Percentiles rank a stretch among this genome's conserved stretches.
Evolutionary conservation across 805 yeast species (phyloP).

Genomic region (Cyberlindnera amylophila): DNA sequence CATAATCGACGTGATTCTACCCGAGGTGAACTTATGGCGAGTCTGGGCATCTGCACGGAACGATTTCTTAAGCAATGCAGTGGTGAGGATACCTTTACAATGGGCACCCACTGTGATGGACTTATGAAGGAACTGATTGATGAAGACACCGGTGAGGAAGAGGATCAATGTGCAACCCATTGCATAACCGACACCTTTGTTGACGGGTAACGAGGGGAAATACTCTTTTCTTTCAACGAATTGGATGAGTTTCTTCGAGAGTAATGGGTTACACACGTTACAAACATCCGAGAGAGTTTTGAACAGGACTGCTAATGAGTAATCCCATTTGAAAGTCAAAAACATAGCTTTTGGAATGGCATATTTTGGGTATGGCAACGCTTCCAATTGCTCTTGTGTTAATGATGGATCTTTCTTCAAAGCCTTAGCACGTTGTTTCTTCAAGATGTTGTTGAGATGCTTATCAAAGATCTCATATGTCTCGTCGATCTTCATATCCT

Average conservation of each 20-base stretch:
- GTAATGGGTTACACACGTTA: constrained; percentile 49
- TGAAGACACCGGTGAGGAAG: constrained; percentile 33
- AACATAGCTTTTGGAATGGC: constrained; percentile 43
- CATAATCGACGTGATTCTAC: constrained; percentile 67
- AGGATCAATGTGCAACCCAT: constrained; percentile 49
- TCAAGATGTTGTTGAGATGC: constrained; percentile 32
- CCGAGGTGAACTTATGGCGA: constrained; percentile 50
- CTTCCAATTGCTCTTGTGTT: constrained; percentile 38
- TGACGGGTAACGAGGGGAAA: constrained; percentile 35
- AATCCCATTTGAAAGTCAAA: constrained; percentile 45
- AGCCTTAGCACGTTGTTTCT: constrained; percentile 30
- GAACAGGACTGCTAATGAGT: constrained; percentile 36
- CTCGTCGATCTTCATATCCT: constrained; percentile 39
- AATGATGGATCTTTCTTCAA: constrained; percentile 31
- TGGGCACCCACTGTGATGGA: constrained; percentile 63
- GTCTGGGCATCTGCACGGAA: constrained; percentile 52
- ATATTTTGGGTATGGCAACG: constrained; percentile 37
- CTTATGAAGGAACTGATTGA: constrained; percentile 50
- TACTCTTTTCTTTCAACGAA: constrained; percentile 45
- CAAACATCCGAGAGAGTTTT: constrained; percentile 45
- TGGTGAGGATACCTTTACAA: constrained; percentile 59
- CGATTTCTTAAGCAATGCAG: constrained; percentile 62
- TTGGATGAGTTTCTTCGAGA: constrained; percentile 50
- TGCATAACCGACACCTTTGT: constrained; percentile 58
- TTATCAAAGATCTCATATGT: constrained; percentile 36